phyloP scores from a whole-genome alignment of 2,329 filamentous ascomycete genomes.

The Talaromyces verruculosus region DNA sequence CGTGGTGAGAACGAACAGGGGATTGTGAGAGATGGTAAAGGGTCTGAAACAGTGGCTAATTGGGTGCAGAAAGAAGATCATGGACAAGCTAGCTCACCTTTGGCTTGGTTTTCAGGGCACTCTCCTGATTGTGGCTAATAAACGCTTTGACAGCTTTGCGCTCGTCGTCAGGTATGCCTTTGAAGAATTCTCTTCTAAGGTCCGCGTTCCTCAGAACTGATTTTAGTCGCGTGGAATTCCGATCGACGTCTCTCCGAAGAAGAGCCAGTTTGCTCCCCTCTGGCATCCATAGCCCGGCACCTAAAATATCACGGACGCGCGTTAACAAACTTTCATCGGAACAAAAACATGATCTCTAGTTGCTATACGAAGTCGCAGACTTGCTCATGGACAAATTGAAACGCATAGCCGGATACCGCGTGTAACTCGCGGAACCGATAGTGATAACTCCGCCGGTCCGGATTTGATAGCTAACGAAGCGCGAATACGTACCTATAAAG shows the following conservation, averaged over 20 bases:
- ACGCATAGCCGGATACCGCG: neutral
- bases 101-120: conserved; percentile 79
- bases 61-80: neutral
- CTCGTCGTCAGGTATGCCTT: conserved; percentile 54
- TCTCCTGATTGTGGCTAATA: conserved; percentile 65
- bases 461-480: neutral
- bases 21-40: neutral
- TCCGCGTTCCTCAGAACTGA: conserved; percentile 60
- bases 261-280: conserved; percentile 64
- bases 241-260: conserved; percentile 73
- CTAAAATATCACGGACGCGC: conserved; percentile 39
- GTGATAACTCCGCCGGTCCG: too few species aligned
- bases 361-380: neutral
- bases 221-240: conserved; percentile 68
- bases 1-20: neutral
- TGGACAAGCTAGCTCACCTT: conserved; percentile 59
- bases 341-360: neutral
- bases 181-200: conserved; percentile 66
- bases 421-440: neutral
- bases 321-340: neutral
- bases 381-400: neutral
- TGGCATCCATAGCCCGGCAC: conserved; percentile 80
- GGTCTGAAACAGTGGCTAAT: too few species aligned
- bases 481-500: conserved; percentile 66
- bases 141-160: conserved; percentile 69